Conservation (phyloP, 2,329 filamentous ascomycete species). For the Colletotrichum agaves region DNA sequence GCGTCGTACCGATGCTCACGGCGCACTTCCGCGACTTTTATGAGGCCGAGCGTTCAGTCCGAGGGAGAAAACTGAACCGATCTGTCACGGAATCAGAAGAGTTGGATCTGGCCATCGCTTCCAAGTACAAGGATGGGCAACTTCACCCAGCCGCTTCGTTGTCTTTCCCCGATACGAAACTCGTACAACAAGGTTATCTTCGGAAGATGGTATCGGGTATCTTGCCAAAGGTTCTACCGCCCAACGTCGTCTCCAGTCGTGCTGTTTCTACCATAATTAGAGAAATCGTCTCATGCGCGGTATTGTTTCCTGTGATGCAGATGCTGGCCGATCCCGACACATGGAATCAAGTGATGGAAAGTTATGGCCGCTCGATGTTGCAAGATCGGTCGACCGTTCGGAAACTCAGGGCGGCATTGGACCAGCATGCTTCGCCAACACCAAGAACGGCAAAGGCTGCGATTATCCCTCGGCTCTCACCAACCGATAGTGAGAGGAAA, state of each 20-base stretch:
- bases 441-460: conserved; percentile 72
- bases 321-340: conserved; percentile 91
- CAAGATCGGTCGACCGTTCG: conserved; percentile 96
- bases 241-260: conserved; percentile 79
- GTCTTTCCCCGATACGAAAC: conserved; percentile 84
- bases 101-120: conserved; percentile 93
- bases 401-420: conserved; percentile 88
- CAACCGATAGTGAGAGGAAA: conserved; percentile 87
- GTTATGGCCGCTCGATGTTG: conserved; percentile 83
- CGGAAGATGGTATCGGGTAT: conserved; percentile 78
- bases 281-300: conserved; percentile 93
- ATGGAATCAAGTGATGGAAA: conserved; percentile 97
- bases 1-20: conserved; percentile 88
- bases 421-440: conserved; percentile 90
- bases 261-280: conserved; percentile 83
- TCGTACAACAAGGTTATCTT: conserved; percentile 88
- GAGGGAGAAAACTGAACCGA: conserved; percentile 87
- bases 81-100: conserved; percentile 97
- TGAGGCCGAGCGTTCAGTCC: conserved; percentile 86
- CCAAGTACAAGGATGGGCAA: conserved; percentile 88
- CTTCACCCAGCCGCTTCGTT: conserved; percentile 88
- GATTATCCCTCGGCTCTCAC: conserved; percentile 80
- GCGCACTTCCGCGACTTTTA: conserved; percentile 90
- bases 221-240: conserved; percentile 79
- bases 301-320: conserved; percentile 83